Evolutionary conservation across 768 basidiomycete genomes (phyloP).

Genomic region (Coprinopsis marcescibilis): DNA sequence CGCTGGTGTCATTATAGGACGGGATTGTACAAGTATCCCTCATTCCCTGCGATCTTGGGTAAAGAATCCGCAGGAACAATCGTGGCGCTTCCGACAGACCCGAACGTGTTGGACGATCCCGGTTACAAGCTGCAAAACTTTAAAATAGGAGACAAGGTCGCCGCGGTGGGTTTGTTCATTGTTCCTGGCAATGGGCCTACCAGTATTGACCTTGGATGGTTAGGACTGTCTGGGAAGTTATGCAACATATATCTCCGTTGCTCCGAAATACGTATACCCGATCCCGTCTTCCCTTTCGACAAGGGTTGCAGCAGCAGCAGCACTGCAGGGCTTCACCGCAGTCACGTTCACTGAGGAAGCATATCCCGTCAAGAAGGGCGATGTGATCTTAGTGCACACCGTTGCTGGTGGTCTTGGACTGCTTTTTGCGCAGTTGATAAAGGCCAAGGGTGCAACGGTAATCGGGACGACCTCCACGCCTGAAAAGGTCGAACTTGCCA

Average conservation of each 20-base stretch:
- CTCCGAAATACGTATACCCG: slow-evolving; percentile 57
- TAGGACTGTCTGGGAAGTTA: slow-evolving; percentile 48
- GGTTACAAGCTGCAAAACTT: slow-evolving; percentile 61
- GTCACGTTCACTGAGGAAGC: slow-evolving; percentile 77
- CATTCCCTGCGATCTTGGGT: slow-evolving; percentile 66
- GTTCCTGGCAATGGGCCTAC: background rate
- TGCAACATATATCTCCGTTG: slow-evolving; percentile 67
- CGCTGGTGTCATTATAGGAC: slow-evolving; percentile 27
- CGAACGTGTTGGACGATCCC: slow-evolving; percentile 49
- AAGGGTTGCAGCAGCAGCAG: slow-evolving; percentile 56
- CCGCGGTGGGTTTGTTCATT: slow-evolving; percentile 45
- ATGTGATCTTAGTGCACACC: slow-evolving; percentile 82
- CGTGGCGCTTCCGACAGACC: slow-evolving; percentile 66
- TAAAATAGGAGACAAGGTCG: slow-evolving; percentile 67
- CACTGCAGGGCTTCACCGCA: slow-evolving; percentile 77
- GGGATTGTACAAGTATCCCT: slow-evolving; percentile 56
- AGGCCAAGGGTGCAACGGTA: slow-evolving; percentile 73
- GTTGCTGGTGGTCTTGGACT: slow-evolving; percentile 87
- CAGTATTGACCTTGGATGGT: background rate
- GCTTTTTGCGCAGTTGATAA: slow-evolving; percentile 62
- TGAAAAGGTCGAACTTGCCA: slow-evolving; percentile 81
- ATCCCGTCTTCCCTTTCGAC: slow-evolving; percentile 60
- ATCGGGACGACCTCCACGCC: slow-evolving; percentile 88
- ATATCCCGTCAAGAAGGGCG: slow-evolving; percentile 74
- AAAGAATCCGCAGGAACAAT: slow-evolving; percentile 77